Evolutionary conservation across 202 grass and related monocot species (phyloP).

Genomic region (Bolboschoenoplectus hybrid): DNA sequence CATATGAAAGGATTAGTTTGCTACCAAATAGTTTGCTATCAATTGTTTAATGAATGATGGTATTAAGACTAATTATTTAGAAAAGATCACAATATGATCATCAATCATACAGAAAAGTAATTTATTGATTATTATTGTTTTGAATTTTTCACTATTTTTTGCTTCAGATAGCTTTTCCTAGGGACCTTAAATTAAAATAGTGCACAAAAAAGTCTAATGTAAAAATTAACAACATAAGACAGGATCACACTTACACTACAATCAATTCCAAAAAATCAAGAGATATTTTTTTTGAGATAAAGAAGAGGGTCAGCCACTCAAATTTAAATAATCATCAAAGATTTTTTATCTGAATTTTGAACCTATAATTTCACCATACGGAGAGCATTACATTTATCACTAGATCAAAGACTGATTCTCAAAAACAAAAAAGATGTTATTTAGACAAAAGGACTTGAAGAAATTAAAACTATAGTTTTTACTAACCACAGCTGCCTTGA

Average conservation of each 20-base stretch:
- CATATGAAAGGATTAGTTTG: constrained; percentile 14
- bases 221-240: background rate
- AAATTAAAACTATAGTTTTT: constrained; percentile 11
- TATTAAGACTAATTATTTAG: constrained; percentile 1
- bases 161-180: background rate
- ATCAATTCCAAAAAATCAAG: background rate
- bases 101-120: background rate
- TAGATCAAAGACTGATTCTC: too few relatives aligned
- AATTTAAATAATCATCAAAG: too few relatives aligned
- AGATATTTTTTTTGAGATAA: background rate
- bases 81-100: background rate
- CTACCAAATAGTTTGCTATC: background rate
- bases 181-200: background rate
- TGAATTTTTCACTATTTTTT: background rate
- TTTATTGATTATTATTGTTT: background rate
- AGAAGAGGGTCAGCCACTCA: too few relatives aligned
- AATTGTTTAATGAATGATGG: constrained; percentile 3
- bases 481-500: constrained; percentile 79
- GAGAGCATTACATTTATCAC: too few relatives aligned
- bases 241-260: background rate
- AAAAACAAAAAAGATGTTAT: background rate
- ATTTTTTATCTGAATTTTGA: too few relatives aligned
- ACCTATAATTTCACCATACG: too few relatives aligned
- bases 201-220: background rate
- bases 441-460: background rate